Evolutionary conservation across 352 stramenopile genomes (phyloP), one percentile per base, ranked within the genome.

Genomic region (Phytopythium oedochilum): DNA sequence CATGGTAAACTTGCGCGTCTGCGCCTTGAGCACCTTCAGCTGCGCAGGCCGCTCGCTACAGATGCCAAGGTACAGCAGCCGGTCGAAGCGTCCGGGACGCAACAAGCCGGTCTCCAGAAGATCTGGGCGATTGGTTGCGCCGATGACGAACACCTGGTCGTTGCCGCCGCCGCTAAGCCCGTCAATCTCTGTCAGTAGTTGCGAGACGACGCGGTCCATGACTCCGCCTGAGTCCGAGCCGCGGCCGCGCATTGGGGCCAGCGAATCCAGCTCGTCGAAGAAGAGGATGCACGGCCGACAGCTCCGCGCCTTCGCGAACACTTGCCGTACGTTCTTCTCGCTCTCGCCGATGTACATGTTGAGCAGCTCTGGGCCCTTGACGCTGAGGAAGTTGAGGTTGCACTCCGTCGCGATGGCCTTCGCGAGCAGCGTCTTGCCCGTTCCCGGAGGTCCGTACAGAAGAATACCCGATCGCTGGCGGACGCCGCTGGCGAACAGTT

Each of bases 321-420:
- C 82, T 51, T 94, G 83, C 10, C 96, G 85, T 25, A 99, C 87
- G 60, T 98, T 98, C 35, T 95, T 95, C 72, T 99, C 97, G 42
- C 87, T 98, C 73, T 99, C 97, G 31, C 97, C 97, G 45, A 99
- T 97, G 71, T 99, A 99, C 70, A 97, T 98, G 70, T 98, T 97
- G 36, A 99, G 82, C 39, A 99, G 68, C 67, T 98, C 95, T 1
- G 93, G 94, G 0, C 86, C 96, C 61, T 98, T 99, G 42, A 99
- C 92, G 51, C 89, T 98, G 36, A 99, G 62, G 56, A 99, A 99
- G 45, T 97, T 97, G 44, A 98, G 75, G 20, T 95, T 91, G 68
- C 92, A 98, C 63, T 98, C 94, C 5, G 90, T 98, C 39, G 96
- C 96, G 35, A 99, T 97, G 0, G 95, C 95, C 66, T 98, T 93